A percentile compares a stretch with the other conserved stretches of the same genome.
These are phyloP conservation scores for Fusarium haematococcum DNA, from an alignment of 2,329 filamentous ascomycete species.

Conservation along the genomic window DNA sequence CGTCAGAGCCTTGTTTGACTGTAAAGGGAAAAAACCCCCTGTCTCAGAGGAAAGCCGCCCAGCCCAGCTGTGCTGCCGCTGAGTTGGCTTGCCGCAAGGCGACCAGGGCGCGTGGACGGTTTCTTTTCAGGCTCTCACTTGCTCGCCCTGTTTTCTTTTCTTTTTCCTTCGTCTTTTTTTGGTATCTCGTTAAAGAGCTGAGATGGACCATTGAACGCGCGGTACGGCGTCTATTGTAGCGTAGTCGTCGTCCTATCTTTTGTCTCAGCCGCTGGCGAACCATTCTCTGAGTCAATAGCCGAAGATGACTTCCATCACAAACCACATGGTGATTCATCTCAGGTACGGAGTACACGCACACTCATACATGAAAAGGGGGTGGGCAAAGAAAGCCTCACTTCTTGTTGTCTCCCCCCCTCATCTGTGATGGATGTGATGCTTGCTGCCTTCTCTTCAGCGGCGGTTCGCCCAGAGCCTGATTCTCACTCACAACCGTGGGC, in stretches of 20 bases:
- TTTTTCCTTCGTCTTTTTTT: background rate
- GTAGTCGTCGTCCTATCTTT: background rate
- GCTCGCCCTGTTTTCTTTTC: slow-evolving; percentile 21
- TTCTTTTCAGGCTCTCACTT: background rate
- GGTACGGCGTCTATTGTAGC: background rate
- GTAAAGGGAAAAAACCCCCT: slow-evolving; percentile 7
- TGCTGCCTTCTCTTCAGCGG: background rate
- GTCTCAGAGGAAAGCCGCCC: slow-evolving; percentile 5
- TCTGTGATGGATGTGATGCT: background rate
- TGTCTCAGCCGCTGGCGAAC: slow-evolving; percentile 7
- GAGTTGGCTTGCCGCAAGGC: slow-evolving; percentile 23
- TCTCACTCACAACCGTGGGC: background rate
- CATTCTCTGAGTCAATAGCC: background rate
- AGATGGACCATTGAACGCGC: background rate
- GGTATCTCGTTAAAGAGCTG: background rate
- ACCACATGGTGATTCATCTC: background rate
- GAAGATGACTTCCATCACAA: background rate
- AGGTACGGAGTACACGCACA: background rate
- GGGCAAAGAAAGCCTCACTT: slow-evolving; percentile 14
- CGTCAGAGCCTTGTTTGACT: background rate
- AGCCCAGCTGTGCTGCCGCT: background rate
- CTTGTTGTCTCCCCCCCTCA: background rate
- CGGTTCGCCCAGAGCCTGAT: background rate
- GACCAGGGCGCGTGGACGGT: slow-evolving; percentile 1
- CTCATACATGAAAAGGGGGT: background rate